Evolutionary conservation across 305 asterid genomes (phyloP).

Genomic region (Fraxinus xanthoxyloides): DNA sequence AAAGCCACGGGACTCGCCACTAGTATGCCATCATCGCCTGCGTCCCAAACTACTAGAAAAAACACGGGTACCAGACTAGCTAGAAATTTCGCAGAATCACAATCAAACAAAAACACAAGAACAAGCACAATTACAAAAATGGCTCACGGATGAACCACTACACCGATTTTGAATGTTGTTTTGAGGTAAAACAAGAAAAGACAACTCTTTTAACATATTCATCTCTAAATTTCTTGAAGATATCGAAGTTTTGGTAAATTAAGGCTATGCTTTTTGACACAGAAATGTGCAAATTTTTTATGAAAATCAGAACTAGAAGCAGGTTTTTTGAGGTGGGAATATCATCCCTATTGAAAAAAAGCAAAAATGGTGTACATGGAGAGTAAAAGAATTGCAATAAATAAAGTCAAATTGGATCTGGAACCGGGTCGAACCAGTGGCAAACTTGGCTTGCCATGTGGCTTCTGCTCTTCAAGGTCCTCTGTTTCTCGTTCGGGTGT

Average conservation of each 20-base stretch:
- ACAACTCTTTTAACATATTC: conserved; percentile 38
- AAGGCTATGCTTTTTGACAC: conserved; percentile 42
- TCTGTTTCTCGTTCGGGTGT: conserved; percentile 23
- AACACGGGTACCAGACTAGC: too few relatives aligned
- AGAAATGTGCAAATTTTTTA: conserved; percentile 56
- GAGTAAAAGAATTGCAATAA: conserved; percentile 37
- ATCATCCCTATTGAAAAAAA: conserved; percentile 42
- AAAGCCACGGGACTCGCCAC: too few relatives aligned
- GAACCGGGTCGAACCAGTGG: conserved; percentile 31
- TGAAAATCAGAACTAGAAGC: conserved; percentile 52
- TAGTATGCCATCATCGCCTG: too few relatives aligned
- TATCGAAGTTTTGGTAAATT: conserved; percentile 32
- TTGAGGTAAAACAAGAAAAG: conserved; percentile 29
- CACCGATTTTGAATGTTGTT: conserved; percentile 49
- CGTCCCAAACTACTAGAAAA: too few relatives aligned
- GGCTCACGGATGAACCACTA: conserved; percentile 87
- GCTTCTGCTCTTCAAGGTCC: conserved; percentile 86
- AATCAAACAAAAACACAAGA: too few relatives aligned
- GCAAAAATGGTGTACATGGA: conserved; percentile 52
- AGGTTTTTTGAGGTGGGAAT: conserved; percentile 59
- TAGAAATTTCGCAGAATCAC: too few relatives aligned
- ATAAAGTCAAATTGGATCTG: conserved; percentile 35
- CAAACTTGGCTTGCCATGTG: conserved; percentile 52
- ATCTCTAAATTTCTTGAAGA: conserved; percentile 38
- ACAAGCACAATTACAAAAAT: conserved; percentile 10